These are phyloP conservation scores for Colletotrichum sublineola DNA, from an alignment of 2,329 filamentous ascomycete species.

Conservation along the genomic window DNA sequence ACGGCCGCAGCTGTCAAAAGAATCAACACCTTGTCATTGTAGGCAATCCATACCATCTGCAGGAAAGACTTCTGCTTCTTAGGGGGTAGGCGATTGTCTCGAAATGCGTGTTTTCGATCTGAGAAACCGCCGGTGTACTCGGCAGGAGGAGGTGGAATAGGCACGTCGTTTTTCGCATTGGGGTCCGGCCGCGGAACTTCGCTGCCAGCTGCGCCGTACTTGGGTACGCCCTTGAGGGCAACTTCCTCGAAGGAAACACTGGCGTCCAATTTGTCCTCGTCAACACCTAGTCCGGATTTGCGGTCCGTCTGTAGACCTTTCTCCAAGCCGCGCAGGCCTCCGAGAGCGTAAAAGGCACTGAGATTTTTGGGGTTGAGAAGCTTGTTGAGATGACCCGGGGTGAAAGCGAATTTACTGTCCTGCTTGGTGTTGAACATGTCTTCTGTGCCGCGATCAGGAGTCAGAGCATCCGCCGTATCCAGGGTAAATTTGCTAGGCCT, in stretches of 20 bases:
- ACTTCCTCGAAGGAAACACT: constrained; percentile 77
- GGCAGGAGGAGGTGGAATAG: constrained; percentile 35
- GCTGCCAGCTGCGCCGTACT: constrained; percentile 52
- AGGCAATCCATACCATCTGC: constrained; percentile 75
- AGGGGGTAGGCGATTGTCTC: constrained; percentile 70
- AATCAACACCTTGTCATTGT: constrained; percentile 81
- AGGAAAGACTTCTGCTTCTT: constrained; percentile 72
- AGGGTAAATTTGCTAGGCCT: constrained; percentile 41
- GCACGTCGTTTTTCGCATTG: constrained; percentile 40
- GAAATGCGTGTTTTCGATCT: constrained; percentile 72
- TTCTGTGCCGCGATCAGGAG: constrained; percentile 76
- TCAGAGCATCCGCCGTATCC: constrained; percentile 50
- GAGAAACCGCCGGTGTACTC: constrained; percentile 46
- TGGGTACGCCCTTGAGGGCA: constrained; percentile 52
- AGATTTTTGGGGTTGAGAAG: constrained; percentile 84
- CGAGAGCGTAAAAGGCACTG: constrained; percentile 80
- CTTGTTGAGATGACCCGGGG: constrained; percentile 80
- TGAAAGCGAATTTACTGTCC: constrained; percentile 79
- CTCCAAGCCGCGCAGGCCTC: constrained; percentile 79
- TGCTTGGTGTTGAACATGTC: constrained; percentile 73
- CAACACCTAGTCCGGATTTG: constrained; percentile 75
- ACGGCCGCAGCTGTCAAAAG: constrained; percentile 76
- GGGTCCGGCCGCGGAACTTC: constrained; percentile 47
- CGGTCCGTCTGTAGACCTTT: constrained; percentile 78
- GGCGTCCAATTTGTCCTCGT: constrained; percentile 76